These are phyloP conservation scores for Gremmenia infestans DNA, from an alignment of 2,329 filamentous ascomycete genomes.

Conservation along the genomic window DNA sequence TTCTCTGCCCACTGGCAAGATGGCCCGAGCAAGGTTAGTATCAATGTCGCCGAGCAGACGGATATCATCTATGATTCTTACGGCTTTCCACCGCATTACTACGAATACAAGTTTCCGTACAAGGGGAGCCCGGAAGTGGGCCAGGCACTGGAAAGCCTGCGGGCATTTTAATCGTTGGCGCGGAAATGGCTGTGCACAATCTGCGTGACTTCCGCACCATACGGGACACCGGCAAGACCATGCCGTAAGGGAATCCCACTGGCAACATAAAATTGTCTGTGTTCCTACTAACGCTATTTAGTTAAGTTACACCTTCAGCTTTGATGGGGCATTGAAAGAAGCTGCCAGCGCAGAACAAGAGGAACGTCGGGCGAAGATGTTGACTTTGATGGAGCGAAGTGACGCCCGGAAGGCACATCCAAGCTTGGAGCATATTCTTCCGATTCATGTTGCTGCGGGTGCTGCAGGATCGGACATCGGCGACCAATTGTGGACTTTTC, in stretches of 20 bases:
- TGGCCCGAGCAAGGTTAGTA: conserved; percentile 47
- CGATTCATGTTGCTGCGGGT: conserved; percentile 52
- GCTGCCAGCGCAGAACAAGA: conserved; percentile 31
- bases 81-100: conserved; percentile 66
- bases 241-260: conserved; percentile 49
- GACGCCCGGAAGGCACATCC: conserved; percentile 59
- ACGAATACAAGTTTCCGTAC: conserved; percentile 62
- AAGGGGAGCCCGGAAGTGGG: conserved; percentile 58
- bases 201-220: conserved; percentile 48
- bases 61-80: conserved; percentile 74
- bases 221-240: conserved; percentile 43
- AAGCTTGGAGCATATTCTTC: conserved; percentile 56
- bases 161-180: conserved; percentile 64
- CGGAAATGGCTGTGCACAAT: conserved; percentile 74
- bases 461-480: conserved; percentile 46
- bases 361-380: conserved; percentile 33
- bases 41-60: conserved; percentile 59
- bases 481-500: conserved; percentile 40
- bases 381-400: conserved; percentile 39
- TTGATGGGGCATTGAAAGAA: conserved; percentile 55
- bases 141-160: conserved; percentile 55
- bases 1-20: conserved; percentile 76
- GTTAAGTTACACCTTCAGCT: conserved; percentile 37
- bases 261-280: conserved; percentile 1
- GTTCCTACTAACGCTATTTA: conserved; percentile 11